Evolutionary conservation across 2,329 filamentous ascomycete species (phyloP), one percentile per base, ranked within the genome.

Genomic region (Neobulgaria alba): DNA sequence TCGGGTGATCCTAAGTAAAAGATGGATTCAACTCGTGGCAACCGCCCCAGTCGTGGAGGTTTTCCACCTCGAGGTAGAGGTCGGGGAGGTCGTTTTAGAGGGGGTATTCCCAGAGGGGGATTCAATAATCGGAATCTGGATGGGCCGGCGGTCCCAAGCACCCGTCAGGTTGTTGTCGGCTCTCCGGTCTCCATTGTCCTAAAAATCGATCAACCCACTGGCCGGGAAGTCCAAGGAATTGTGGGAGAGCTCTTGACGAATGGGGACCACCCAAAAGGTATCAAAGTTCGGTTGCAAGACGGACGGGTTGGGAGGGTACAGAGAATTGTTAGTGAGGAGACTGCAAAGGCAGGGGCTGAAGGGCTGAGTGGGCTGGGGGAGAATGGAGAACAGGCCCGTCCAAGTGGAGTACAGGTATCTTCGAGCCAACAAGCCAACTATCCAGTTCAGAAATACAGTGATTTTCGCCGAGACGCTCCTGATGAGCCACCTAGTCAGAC

Each of bases 201-300:
- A 18, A 59, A 59, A 45, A 31, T 46, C 10, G 57, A 59, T 35
- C 57, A 59, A 39, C 45, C 47, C 18, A 59, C 55, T 9, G 57
- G 57, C 1, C 45, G 38, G n/a, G 48, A 57, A 31, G 52, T 57
- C 1, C 48, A 54, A 34, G 57, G 57, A 8, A 44, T 49, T 3
- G 53, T 58, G 4, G 49, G 40, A 14, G 53, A 59, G 16, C 32
- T 59, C 3, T 38, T 59, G 29, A 58, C 56, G 10, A 42, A 46
- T 31, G 54, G 57, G 2, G 48, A 58, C 26, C 57, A 59, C 45
- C 56, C 56, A 1, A 44, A 56, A 14, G 57, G 57, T 5, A 57
- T 59, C 34, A 59, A 59, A 39, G 57, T 59, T 10, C 49, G 57
- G 3, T 38, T 59, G 19, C 40, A 43, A 36, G 53, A 57, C 46